These are phyloP conservation scores for Plicaturopsis crispa DNA, from an alignment of 768 basidiomycete genomes.

Conservation along the genomic window DNA sequence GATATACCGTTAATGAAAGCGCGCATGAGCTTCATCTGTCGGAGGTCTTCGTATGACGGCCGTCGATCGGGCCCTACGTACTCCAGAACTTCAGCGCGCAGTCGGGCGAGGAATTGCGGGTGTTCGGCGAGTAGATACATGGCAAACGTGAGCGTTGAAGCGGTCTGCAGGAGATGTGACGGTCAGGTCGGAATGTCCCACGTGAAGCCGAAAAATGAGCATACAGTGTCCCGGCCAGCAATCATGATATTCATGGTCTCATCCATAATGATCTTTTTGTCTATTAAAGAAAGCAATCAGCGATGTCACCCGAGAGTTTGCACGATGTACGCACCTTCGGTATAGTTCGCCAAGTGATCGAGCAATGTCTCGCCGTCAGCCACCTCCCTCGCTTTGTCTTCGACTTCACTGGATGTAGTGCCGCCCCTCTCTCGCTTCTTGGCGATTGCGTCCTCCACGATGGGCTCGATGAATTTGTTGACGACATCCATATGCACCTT, in stretches of 20 bases:
- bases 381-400: slow-evolving; percentile 5
- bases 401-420: background rate
- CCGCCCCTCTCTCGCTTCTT: too few species aligned
- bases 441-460: slow-evolving; percentile 8
- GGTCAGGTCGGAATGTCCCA: background rate
- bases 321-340: slow-evolving; percentile 14
- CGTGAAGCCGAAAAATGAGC: background rate
- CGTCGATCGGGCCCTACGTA: slow-evolving; percentile 18
- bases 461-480: slow-evolving; percentile 11
- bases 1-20: slow-evolving; percentile 30
- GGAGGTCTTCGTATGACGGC: slow-evolving; percentile 26
- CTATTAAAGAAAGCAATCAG: slow-evolving; percentile 8
- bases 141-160: slow-evolving; percentile 27
- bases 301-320: background rate
- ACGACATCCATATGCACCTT: slow-evolving; percentile 20
- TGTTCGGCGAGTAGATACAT: slow-evolving; percentile 30
- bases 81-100: slow-evolving; percentile 31
- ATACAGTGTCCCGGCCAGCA: slow-evolving; percentile 22
- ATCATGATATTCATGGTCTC: slow-evolving; percentile 29
- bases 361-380: slow-evolving; percentile 20
- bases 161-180: slow-evolving; percentile 16
- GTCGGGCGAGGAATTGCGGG: slow-evolving; percentile 23
- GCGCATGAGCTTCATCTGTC: slow-evolving; percentile 28
- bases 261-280: slow-evolving; percentile 22
- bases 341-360: slow-evolving; percentile 22